These are phyloP conservation scores for Avena atlantica DNA, from an alignment of 176 grass and related monocot species.

Conservation along the genomic window DNA sequence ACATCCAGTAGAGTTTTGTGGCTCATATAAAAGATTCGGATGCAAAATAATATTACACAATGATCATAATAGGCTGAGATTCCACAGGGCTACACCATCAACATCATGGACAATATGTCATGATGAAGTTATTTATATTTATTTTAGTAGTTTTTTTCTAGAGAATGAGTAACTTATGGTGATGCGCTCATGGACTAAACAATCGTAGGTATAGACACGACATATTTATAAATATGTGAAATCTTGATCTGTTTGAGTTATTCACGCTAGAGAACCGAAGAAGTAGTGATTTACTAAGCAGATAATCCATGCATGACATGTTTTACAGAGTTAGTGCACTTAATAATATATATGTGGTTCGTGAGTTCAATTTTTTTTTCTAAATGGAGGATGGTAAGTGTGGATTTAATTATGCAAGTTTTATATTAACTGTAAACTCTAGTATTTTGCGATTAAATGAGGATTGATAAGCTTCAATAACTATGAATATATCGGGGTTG, in stretches of 20 bases:
- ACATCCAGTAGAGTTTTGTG: not conserved
- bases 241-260: not conserved
- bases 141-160: not conserved
- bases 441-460: not conserved
- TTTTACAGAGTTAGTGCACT: no score
- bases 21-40: constrained; percentile 4
- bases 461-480: not conserved
- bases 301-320: not conserved
- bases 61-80: not conserved
- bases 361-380: no score
- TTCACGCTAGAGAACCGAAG: not conserved
- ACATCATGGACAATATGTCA: not conserved
- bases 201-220: not conserved
- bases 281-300: not conserved
- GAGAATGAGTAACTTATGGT: not conserved
- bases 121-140: not conserved
- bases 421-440: not conserved
- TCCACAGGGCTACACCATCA: not conserved
- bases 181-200: not conserved
- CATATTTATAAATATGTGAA: not conserved
- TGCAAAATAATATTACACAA: not conserved
- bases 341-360: no score
- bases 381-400: no score
- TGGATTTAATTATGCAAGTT: not conserved
- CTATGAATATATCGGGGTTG: not conserved